Evolutionary conservation across 2,329 filamentous ascomycete genomes (phyloP).

Genomic region (Aspergillus pseudoglaucus): DNA sequence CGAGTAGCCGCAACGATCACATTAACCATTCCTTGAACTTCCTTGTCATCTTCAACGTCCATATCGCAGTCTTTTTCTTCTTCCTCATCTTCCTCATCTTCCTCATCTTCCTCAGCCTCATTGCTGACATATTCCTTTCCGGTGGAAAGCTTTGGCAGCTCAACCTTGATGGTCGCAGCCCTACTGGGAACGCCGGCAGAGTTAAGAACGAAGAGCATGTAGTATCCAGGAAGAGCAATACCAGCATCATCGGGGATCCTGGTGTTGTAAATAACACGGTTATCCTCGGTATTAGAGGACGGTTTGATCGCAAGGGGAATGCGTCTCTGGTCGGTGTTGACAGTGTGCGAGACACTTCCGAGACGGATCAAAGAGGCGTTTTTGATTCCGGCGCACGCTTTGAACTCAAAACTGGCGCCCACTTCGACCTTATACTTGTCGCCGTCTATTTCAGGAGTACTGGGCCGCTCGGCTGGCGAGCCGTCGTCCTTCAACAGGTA

Average conservation of each 20-base stretch:
- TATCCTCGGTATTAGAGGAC: neutral
- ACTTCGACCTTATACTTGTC: neutral
- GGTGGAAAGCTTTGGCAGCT: too few species aligned
- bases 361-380: constrained; percentile 42
- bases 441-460: neutral
- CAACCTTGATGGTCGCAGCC: constrained; percentile 32
- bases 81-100: neutral
- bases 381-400: constrained; percentile 9
- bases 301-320: constrained; percentile 33
- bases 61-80: neutral
- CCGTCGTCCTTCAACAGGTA: constrained; percentile 49
- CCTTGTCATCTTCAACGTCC: neutral
- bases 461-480: constrained; percentile 3
- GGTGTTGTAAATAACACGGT: constrained; percentile 41
- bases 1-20: constrained; percentile 2
- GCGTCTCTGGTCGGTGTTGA: constrained; percentile 54
- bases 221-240: constrained; percentile 48
- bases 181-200: constrained; percentile 41
- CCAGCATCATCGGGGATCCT: constrained; percentile 44
- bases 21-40: neutral
- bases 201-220: constrained; percentile 47
- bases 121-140: too few species aligned
- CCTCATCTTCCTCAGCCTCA: too few species aligned
- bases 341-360: constrained; percentile 48
- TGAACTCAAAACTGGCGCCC: neutral